These are phyloP conservation scores for Trichosanthes truncata DNA, from an alignment of 306 rosid species.

Conservation along the genomic window DNA sequence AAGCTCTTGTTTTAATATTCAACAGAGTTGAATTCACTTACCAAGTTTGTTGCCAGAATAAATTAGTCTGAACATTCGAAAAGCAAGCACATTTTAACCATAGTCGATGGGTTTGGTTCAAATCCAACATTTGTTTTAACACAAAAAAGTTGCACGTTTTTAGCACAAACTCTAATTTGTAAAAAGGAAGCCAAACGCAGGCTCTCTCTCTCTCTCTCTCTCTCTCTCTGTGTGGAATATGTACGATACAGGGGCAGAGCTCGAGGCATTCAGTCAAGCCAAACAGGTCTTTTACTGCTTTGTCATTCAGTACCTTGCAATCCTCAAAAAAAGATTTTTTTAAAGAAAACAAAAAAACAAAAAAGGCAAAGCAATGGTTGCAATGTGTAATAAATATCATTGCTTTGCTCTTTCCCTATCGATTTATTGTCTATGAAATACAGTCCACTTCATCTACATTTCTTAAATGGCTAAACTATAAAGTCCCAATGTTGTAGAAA, in stretches of 20 bases:
- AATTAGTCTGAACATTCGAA: not conserved
- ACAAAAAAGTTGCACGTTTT: not conserved
- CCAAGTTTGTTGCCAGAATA: not conserved
- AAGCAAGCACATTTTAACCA: not conserved
- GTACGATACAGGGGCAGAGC: not conserved
- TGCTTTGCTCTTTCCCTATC: slow-evolving; percentile 1
- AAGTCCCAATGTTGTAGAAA: not conserved
- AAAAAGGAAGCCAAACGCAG: not conserved
- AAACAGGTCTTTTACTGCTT: not conserved
- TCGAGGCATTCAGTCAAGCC: slow-evolving; percentile 5
- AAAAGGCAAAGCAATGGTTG: not conserved
- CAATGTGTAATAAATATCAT: not conserved
- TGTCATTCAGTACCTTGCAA: not conserved
- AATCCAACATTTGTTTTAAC: not conserved
- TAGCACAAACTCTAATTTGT: not conserved
- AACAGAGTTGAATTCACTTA: not conserved
- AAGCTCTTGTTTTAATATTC: not conserved
- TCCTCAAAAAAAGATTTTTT: not conserved
- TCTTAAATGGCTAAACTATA: not conserved
- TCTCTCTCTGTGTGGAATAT: not conserved
- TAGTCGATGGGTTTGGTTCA: not conserved
- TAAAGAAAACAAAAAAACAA: not conserved
- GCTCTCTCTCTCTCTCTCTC: not conserved
- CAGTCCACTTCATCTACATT: slow-evolving; percentile 11
- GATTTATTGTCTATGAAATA: slow-evolving; percentile 1